Base-by-base conservation (phyloP, 371 early-diverging fungal genomes). In the Rhizopus microsporus region DNA sequence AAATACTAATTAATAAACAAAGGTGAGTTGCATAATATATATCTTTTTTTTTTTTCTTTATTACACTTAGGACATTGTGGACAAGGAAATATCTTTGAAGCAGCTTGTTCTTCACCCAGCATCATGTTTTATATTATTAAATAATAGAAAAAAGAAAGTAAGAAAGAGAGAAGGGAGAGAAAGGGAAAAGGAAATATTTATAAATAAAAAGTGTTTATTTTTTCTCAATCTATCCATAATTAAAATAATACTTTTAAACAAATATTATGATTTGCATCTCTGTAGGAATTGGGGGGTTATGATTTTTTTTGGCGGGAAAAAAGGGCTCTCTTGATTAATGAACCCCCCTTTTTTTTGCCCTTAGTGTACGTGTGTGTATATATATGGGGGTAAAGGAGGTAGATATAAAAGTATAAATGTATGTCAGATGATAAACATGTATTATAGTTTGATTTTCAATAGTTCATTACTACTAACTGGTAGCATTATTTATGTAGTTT, bases 1-100 rank as follows among this genome's bases (percentile, higher is more conserved):
- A 65, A 78, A 78, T 31, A 78, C 76, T 75, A 42, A 29, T 16
- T 63, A 37, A 23, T 15, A 42, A 46, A 48, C 45, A 48, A 49
- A 38, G 10, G 56, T 29, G 32, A 52, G 16, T 56, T 55, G 53
- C 23, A 42, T 51, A 42, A 52, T 42, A 34, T 23, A 54, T 37
- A 23, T 57, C 4, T 13, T 10, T 30, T 13, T 10, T 30, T 38
- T 51, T 16, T 16, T 47, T 52, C 4, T 23, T 29, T 30, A 54
- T 64, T 69, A 78, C 78, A 67, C 60, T 78, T 78, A 44, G 78
- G 73, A 54, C 78, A 78, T 54, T 78, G 78, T 13, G 78, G 63
- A 57, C 78, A 78, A 15, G 75, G 60, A 52, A 71, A 78, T 45
- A 72, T 65, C 42, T 62, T 73, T 51, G 68, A 56, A 10, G 52